A percentile compares a stretch with the other conserved stretches of the same genome.
phyloP scores from a whole-genome alignment of 2,329 filamentous ascomycete genomes.

The Claviceps sp. region DNA sequence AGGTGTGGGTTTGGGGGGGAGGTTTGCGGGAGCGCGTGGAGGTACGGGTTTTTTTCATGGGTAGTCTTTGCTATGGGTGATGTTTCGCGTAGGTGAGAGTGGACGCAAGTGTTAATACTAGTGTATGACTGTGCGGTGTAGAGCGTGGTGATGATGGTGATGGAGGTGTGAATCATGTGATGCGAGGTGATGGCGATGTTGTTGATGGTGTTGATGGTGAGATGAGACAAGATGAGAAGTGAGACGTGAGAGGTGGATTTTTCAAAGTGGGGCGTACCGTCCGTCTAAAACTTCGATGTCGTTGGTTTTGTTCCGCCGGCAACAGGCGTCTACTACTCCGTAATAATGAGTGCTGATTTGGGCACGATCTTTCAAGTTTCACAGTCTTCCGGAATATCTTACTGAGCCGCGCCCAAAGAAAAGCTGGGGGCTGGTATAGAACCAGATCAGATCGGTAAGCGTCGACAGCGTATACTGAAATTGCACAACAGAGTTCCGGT shows the following conservation, averaged over 20 bases:
- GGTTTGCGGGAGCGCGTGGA: constrained; percentile 24
- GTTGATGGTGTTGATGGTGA: background rate
- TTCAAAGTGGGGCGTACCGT: background rate
- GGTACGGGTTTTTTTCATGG: constrained; percentile 22
- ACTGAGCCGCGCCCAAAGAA: too few species aligned
- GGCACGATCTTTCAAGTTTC: too few species aligned
- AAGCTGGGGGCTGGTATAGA: too few species aligned
- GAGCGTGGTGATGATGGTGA: background rate
- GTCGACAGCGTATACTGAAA: too few species aligned
- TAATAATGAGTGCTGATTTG: too few species aligned
- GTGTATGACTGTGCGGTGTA: background rate
- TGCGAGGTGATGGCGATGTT: background rate
- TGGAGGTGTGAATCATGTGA: background rate
- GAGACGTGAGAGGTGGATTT: background rate
- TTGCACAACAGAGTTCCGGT: too few species aligned
- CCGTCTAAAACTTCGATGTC: background rate
- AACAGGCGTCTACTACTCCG: too few species aligned
- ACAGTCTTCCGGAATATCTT: too few species aligned
- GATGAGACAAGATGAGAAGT: background rate
- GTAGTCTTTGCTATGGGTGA: background rate
- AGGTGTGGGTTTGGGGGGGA: constrained; percentile 21
- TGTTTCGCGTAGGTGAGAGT: too few species aligned
- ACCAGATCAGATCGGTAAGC: too few species aligned
- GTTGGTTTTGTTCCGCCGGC: too few species aligned
- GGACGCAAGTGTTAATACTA: too few species aligned